phyloP scores from a whole-genome alignment of 257 asterid species.

The Handroanthus guayacan region DNA sequence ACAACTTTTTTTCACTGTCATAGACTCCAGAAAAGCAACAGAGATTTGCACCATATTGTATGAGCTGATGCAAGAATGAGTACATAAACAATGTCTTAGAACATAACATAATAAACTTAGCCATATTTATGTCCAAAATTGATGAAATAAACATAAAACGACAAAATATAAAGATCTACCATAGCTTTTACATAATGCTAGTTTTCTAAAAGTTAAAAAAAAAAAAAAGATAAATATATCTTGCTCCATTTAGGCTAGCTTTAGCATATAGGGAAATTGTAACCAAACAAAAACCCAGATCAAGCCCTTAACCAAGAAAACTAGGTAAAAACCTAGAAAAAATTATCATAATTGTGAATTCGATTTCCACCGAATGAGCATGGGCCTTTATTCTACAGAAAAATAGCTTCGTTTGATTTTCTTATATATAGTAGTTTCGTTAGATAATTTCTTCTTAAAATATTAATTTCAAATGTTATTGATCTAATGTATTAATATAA shows the following conservation, averaged over 20 bases:
- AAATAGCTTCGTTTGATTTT: too few species aligned
- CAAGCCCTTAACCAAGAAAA: constrained; percentile 1
- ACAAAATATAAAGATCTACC: constrained; percentile 9
- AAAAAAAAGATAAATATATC: not conserved
- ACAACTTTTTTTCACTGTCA: not conserved
- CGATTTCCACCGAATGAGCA: too few species aligned
- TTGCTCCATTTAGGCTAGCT: not conserved
- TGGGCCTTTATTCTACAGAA: too few species aligned
- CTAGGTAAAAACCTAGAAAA: constrained; percentile 1
- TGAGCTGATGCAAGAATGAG: not conserved
- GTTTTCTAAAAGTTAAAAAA: not conserved
- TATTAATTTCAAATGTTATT: too few species aligned
- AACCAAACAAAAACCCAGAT: not conserved
- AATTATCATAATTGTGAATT: not conserved
- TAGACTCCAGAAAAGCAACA: constrained; percentile 17
- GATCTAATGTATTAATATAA: too few species aligned
- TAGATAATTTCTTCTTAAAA: too few species aligned
- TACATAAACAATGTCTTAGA: not conserved
- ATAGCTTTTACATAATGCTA: not conserved
- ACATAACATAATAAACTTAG: not conserved
- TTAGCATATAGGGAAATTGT: not conserved
- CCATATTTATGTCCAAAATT: too few species aligned
- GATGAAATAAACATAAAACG: not conserved
- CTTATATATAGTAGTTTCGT: too few species aligned
- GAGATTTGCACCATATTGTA: constrained; percentile 23